These are phyloP conservation scores for Yamadazyma kitorensis DNA, from an alignment of 805 yeast genomes.

Conservation along the genomic window DNA sequence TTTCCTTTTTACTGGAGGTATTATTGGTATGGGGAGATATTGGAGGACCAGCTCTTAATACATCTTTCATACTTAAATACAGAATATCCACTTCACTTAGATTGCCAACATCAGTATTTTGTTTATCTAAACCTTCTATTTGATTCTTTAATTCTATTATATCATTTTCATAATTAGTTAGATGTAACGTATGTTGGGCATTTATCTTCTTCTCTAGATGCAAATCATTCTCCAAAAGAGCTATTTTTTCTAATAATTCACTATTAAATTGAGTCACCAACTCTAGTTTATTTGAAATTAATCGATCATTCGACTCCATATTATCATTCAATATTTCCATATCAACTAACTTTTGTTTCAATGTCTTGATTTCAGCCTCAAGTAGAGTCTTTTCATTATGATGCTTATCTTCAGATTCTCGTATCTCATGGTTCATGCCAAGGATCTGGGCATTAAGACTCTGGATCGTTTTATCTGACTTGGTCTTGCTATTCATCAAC, in stretches of 20 bases:
- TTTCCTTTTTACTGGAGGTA: not conserved
- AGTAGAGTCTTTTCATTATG: constrained; percentile 19
- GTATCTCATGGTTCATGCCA: constrained; percentile 17
- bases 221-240: constrained; percentile 41
- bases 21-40: constrained; percentile 2
- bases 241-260: constrained; percentile 40
- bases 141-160: constrained; percentile 18
- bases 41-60: constrained; percentile 26
- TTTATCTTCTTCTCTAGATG: constrained; percentile 24
- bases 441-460: constrained; percentile 1
- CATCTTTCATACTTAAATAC: constrained; percentile 24
- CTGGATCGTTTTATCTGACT: constrained; percentile 1
- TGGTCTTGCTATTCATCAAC: constrained; percentile 13
- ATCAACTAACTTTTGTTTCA: constrained; percentile 33
- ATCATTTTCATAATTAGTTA: constrained; percentile 31
- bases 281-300: constrained; percentile 30
- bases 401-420: constrained; percentile 16
- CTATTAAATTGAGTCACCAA: constrained; percentile 37
- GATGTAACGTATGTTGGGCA: constrained; percentile 24
- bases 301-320: constrained; percentile 37
- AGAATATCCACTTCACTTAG: constrained; percentile 15
- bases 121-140: constrained; percentile 3
- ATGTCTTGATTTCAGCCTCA: constrained; percentile 18
- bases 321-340: constrained; percentile 43
- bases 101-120: constrained; percentile 1